Evolutionary conservation across 1,284 basidiomycete species (phyloP).

Genomic region (Sporisorium scitamineum): DNA sequence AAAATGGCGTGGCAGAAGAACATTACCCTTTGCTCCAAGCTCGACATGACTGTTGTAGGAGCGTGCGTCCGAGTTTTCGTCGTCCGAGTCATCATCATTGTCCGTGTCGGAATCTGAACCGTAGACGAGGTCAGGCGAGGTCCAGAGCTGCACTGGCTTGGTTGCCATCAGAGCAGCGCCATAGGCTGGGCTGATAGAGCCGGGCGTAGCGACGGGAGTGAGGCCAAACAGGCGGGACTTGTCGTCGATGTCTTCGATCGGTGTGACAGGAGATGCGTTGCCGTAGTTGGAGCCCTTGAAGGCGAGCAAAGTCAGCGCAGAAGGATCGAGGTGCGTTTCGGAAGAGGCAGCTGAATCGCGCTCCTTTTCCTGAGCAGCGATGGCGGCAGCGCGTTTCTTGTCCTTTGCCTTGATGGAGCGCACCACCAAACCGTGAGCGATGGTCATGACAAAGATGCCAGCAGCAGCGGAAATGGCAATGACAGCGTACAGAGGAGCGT

Average conservation of each 20-base stretch:
- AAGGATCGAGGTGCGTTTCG: background rate
- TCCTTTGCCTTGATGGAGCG: constrained; percentile 47
- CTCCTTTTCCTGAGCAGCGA: constrained; percentile 35
- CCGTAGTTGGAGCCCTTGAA: constrained; percentile 6
- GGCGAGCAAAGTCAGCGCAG: constrained; percentile 15
- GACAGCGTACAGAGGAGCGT: constrained; percentile 44
- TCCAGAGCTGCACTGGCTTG: constrained; percentile 40
- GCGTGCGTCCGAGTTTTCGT: constrained; percentile 22
- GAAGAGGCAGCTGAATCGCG: constrained; percentile 10
- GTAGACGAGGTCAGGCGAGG: constrained; percentile 47
- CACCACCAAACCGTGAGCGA: constrained; percentile 53
- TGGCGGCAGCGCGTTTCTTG: constrained; percentile 42
- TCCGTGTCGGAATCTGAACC: constrained; percentile 42
- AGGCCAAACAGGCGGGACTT: constrained; percentile 28
- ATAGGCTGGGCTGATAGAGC: constrained; percentile 18
- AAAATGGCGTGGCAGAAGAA: constrained; percentile 21
- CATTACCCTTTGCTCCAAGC: constrained; percentile 5
- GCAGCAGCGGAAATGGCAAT: constrained; percentile 43
- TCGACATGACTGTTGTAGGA: constrained; percentile 27
- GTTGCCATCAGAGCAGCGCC: constrained; percentile 5
- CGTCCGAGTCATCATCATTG: constrained; percentile 19
- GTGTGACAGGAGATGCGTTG: constrained; percentile 14
- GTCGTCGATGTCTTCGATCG: constrained; percentile 33
- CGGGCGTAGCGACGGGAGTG: constrained; percentile 15
- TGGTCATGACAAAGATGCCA: constrained; percentile 54